Percentiles rank a stretch among this genome's conserved stretches.
Conservation (phyloP, 139 green algal species). For the Volvox africanus region DNA sequence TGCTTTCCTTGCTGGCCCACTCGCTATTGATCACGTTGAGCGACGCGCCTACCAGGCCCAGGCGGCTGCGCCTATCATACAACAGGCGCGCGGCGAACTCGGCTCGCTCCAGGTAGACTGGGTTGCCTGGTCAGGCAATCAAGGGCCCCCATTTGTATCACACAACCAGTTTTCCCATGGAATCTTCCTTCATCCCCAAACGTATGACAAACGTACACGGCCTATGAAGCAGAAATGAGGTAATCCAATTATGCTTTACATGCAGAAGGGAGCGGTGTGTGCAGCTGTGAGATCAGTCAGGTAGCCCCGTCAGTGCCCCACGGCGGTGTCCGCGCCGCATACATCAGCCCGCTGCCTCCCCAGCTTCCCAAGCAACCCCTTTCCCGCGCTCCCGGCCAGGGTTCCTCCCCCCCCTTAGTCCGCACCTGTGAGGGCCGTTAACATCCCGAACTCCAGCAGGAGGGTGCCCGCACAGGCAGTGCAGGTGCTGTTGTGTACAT, state of each 20-base stretch:
- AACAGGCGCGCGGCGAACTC: constrained; percentile 42
- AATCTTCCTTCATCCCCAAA: too few species aligned
- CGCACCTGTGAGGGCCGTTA: constrained; percentile 78
- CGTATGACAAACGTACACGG: too few species aligned
- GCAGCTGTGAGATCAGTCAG: too few species aligned
- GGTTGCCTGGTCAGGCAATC: constrained; percentile 28
- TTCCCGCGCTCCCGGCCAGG: not conserved
- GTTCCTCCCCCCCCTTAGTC: not conserved
- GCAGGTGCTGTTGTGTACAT: constrained; percentile 75
- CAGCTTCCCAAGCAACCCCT: not conserved
- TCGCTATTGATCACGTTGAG: constrained; percentile 75
- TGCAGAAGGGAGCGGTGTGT: too few species aligned
- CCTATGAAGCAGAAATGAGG: too few species aligned
- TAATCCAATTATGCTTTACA: too few species aligned
- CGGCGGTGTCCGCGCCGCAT: too few species aligned
- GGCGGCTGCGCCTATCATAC: constrained; percentile 50
- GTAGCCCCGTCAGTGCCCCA: too few species aligned
- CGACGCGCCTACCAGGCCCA: constrained; percentile 82
- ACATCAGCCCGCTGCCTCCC: too few species aligned
- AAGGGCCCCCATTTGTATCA: not conserved
- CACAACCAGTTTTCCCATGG: too few species aligned
- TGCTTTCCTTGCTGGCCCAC: constrained; percentile 80
- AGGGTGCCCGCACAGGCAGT: constrained; percentile 91
- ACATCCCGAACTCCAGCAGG: constrained; percentile 88
- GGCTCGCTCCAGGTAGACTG: constrained; percentile 61